phyloP scores from a whole-genome alignment of 1,284 basidiomycete genomes.

The Rhizopogon hawkerae region DNA sequence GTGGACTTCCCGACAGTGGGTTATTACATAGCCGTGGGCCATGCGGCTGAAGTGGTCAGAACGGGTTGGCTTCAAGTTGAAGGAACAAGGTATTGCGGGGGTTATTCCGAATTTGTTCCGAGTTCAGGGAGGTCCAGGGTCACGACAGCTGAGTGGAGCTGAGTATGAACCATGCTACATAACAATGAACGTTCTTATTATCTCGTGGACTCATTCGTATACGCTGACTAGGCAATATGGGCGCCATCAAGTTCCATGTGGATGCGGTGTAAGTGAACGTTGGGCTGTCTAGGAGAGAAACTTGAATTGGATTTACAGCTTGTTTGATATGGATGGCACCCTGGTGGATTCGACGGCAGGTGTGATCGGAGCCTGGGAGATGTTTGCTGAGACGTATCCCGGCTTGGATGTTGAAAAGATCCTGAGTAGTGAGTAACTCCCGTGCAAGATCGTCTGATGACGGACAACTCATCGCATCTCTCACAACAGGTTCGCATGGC shows the following conservation, averaged over 20 bases:
- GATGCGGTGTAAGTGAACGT: conserved; percentile 44
- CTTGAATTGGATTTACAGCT: conserved; percentile 29
- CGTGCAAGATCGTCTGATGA: conserved; percentile 2
- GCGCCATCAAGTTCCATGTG: conserved; percentile 39
- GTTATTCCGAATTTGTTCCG: no score
- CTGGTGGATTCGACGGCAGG: conserved; percentile 67
- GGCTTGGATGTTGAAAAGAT: conserved; percentile 53
- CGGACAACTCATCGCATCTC: conserved; percentile 4
- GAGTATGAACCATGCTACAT: background rate
- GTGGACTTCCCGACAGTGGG: no score
- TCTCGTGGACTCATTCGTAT: background rate
- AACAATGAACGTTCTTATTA: background rate
- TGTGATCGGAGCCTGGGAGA: conserved; percentile 67
- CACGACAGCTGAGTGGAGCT: background rate
- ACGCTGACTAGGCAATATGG: conserved; percentile 28
- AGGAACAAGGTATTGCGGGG: no score
- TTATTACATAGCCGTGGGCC: no score
- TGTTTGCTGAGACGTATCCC: conserved; percentile 57
- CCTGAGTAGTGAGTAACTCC: conserved; percentile 44
- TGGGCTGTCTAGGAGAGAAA: conserved; percentile 4
- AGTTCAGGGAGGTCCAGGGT: no score
- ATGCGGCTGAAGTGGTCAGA: no score
- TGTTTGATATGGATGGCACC: conserved; percentile 78
- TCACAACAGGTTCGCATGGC: conserved; percentile 60
- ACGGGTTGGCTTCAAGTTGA: no score